Conservation (phyloP, 768 basidiomycete genomes). For the Tylopilus vinaceipallidus region DNA sequence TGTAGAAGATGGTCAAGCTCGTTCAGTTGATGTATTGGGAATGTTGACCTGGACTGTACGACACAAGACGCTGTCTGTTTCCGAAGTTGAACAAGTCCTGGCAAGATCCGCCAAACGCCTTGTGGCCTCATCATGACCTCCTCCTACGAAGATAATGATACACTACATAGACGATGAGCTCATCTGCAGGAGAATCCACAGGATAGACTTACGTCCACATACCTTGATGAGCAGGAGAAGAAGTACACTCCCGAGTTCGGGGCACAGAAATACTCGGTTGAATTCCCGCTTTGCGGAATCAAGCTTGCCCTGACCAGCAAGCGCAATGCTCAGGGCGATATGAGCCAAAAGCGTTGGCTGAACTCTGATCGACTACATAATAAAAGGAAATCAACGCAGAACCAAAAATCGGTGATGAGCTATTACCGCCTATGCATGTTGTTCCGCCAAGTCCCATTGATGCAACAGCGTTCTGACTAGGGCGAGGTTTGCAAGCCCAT, state of each 20-base stretch:
- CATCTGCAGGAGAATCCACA: neutral
- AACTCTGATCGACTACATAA: neutral
- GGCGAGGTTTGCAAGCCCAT: neutral
- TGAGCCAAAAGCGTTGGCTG: neutral
- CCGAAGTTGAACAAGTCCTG: neutral
- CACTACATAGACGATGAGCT: neutral
- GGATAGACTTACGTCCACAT: too few species aligned
- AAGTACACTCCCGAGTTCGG: neutral
- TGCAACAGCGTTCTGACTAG: neutral
- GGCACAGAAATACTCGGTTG: neutral
- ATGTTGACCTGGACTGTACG: neutral
- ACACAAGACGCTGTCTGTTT: neutral
- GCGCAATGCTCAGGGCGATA: neutral
- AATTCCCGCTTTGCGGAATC: neutral
- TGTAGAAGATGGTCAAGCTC: neutral
- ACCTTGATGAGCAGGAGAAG: slow-evolving; percentile 1
- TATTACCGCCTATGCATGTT: neutral
- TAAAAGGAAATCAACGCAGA: neutral
- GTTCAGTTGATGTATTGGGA: neutral
- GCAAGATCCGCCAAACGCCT: neutral
- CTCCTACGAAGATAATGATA: neutral
- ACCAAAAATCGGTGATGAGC: neutral
- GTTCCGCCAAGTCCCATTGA: neutral
- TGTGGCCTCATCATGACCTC: neutral
- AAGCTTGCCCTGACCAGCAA: neutral